phyloP scores from a whole-genome alignment of 2,329 filamentous ascomycete species.

The Macroventuria anomochaeta region DNA sequence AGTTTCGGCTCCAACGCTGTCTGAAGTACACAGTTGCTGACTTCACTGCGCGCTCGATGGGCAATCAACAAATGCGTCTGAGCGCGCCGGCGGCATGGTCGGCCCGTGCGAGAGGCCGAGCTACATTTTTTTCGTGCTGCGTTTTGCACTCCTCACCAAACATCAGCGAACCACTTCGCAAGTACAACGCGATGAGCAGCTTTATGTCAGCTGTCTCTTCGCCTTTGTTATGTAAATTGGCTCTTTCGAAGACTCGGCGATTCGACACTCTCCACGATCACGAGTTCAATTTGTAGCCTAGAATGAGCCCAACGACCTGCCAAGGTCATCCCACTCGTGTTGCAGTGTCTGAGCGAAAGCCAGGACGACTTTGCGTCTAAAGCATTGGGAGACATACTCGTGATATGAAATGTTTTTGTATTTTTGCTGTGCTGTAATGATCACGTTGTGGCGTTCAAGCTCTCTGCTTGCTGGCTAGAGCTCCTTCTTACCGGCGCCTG shows the following conservation, averaged over 20 bases:
- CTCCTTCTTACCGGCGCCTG: constrained; percentile 56
- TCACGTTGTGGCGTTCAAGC: neutral
- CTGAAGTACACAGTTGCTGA: too few relatives aligned
- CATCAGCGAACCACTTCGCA: constrained; percentile 3
- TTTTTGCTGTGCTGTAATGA: constrained; percentile 8
- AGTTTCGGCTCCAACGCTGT: too few relatives aligned
- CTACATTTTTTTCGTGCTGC: constrained; percentile 15
- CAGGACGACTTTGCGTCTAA: constrained; percentile 88
- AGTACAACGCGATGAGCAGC: neutral
- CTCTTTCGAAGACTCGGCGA: constrained; percentile 94
- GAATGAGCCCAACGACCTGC: constrained; percentile 77
- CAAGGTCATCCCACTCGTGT: constrained; percentile 93
- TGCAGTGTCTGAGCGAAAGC: constrained; percentile 79
- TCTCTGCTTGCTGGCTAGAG: constrained; percentile 45
- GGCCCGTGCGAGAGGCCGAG: constrained; percentile 5
- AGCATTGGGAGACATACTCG: constrained; percentile 72
- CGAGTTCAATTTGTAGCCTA: constrained; percentile 91
- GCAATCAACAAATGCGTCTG: neutral
- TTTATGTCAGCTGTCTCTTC: constrained; percentile 14
- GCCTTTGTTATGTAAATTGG: constrained; percentile 52
- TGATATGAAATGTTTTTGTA: constrained; percentile 14
- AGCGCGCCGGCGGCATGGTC: constrained; percentile 7
- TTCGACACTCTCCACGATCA: constrained; percentile 70
- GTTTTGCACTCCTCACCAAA: constrained; percentile 1
- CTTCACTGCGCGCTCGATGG: too few relatives aligned